Base-by-base conservation (phyloP, 2,329 filamentous ascomycete genomes). In the Fusarium dimerum region DNA sequence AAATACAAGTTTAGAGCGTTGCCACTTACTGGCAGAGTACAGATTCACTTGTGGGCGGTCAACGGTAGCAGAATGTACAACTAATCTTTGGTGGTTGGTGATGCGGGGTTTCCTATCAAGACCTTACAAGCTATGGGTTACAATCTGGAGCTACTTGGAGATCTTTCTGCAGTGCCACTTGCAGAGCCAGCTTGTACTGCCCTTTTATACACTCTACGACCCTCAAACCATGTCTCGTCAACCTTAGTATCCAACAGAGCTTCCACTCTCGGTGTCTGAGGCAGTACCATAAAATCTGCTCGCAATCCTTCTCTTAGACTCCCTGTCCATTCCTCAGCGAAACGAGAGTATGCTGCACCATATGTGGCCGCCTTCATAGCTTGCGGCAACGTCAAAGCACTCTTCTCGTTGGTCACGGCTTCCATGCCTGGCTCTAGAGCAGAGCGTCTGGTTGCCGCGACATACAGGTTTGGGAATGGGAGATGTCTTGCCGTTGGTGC, bases 331-430 rank as follows among this genome's bases (percentile, higher is more conserved):
- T 67, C 63, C 32, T 87, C 84, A 1, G 78, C 78, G 58, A 84
- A 85, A n/a, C 76, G 80, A 13, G 78, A 81, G 61, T 80, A 82
- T 1, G 84, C 83, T 5, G 78, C 78, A 0, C 84, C 84, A 39
- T 71, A 68, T 0, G 82, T 83, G 0, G 77, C 82, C 9, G 78
- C 83, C 2, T 71, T 74, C 3, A 86, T 68, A 1, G 81, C 79
- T 59, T 84, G 77, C 40, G 73, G 77, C 40, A 86, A 56, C 1
- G 76, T 77, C 15, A 86, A 67, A 5, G 74, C 76, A 61, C 82
- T 84, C 20, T 82, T 69, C 4, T 73, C 73, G 56, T 85, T 85
- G 0, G 83, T 74, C 0, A 71, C 70, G 6, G 68, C 69, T 36
- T 73, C 65, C 29, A 67, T 57, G 1, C 67, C 68, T 0, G 76